Evolutionary conservation across 2,329 filamentous ascomycete genomes (phyloP), one percentile per base, ranked within the genome.

Genomic region (Apiospora pterosperma): DNA sequence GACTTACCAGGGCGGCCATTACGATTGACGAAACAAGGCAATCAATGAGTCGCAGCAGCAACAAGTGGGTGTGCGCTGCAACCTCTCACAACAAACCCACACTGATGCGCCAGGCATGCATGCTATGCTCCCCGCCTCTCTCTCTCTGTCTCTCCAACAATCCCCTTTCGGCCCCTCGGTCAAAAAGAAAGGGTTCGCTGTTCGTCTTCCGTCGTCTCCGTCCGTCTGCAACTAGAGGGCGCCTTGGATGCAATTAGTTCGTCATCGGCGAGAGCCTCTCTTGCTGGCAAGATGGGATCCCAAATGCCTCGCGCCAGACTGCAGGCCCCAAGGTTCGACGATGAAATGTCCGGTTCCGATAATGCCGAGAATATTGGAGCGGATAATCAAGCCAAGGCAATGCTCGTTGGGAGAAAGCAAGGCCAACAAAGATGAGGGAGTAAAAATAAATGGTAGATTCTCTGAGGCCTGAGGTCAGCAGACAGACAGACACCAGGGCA

Each of bases 371-470:
- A 31, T 31, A 31, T 8, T 48, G 25, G 42, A 28, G 8, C 42
- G 16, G 42, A 6, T 7, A 16, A 21, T 23, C 42, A 2, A 48
- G 41, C n/a, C 44, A 55, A n/a, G 5, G 59, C 12, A 38, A 25
- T 60, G 34, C 8, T 38, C 19, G 34, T 38, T 21, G 34, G n/a
- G n/a, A 72, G 69, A 72, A 72, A 71, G 72, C 44, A 8, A 19
- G 44, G 44, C 25, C 44, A 52, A 7, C 48, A 55, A n/a, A 55
- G 8, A 55, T n/a, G 28, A 21, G 34, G n/a, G 28, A 55, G 34
- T 41, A 21, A 38, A 38, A 38, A 72, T 71, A 74, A 74, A 64
- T 69, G 73, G 68, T 61, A 60, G 48, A 52, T 34, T 19, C 25
- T 34, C 25, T 6, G 25, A 19, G 19, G 25, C 21, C n/a, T 19